phyloP scores from a whole-genome alignment of 768 basidiomycete genomes.

The Strobilomyces echinocephalus region DNA sequence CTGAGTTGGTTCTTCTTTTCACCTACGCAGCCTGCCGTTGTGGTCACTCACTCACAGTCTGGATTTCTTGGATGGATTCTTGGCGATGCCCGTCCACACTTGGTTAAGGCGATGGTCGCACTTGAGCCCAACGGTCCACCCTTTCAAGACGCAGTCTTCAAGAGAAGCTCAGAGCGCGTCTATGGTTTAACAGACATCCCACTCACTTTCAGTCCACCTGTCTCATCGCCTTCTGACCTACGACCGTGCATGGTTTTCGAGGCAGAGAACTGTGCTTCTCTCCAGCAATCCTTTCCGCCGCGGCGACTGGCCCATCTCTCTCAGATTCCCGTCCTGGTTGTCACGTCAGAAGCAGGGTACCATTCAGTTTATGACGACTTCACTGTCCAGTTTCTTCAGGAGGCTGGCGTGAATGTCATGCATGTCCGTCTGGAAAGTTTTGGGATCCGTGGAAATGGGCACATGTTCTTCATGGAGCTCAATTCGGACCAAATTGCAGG shows the following conservation, averaged over 20 bases:
- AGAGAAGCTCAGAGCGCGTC: slow-evolving; percentile 34
- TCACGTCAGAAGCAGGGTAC: slow-evolving; percentile 48
- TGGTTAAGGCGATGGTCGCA: slow-evolving; percentile 44
- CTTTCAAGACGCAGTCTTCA: slow-evolving; percentile 38
- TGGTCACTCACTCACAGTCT: slow-evolving; percentile 51
- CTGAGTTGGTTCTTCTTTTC: slow-evolving; percentile 1
- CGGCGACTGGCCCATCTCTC: slow-evolving; percentile 39
- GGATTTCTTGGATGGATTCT: slow-evolving; percentile 47
- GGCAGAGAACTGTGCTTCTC: slow-evolving; percentile 34
- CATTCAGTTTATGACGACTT: slow-evolving; percentile 47
- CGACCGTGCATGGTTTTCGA: slow-evolving; percentile 23
- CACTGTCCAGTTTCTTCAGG: slow-evolving; percentile 39
- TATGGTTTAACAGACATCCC: slow-evolving; percentile 49
- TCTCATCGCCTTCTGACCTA: slow-evolving; percentile 37
- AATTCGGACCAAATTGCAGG: slow-evolving; percentile 42
- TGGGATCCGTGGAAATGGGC: slow-evolving; percentile 50
- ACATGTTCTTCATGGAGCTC: slow-evolving; percentile 55
- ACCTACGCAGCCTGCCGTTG: slow-evolving; percentile 35
- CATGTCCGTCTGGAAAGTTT: slow-evolving; percentile 38
- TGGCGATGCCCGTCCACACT: slow-evolving; percentile 41
- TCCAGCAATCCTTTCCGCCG: slow-evolving; percentile 41
- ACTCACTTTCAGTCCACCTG: slow-evolving; percentile 39
- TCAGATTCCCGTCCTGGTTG: slow-evolving; percentile 41
- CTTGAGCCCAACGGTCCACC: slow-evolving; percentile 51
- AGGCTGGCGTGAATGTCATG: slow-evolving; percentile 43